phyloP scores from a whole-genome alignment of 306 rosid genomes.

The Hylodesmum podocarpum region DNA sequence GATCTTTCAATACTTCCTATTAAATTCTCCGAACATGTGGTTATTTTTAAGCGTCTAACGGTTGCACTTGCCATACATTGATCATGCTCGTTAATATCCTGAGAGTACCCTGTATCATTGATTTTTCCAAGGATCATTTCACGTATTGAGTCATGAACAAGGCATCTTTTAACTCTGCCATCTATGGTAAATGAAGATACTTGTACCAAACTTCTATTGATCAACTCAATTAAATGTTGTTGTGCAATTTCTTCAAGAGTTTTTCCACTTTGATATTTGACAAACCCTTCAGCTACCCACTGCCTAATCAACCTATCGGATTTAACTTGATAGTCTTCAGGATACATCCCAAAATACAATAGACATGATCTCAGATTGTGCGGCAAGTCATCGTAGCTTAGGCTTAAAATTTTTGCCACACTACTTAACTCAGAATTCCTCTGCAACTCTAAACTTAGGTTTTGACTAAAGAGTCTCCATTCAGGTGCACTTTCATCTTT shows the following conservation, averaged over 20 bases:
- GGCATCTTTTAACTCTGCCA: neutral
- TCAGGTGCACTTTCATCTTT: neutral
- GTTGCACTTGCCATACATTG: neutral
- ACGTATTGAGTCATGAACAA: neutral
- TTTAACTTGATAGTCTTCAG: neutral
- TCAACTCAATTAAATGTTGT: neutral
- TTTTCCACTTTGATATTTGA: neutral
- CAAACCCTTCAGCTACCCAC: constrained; percentile 8
- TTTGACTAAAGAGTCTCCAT: neutral
- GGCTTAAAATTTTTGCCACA: neutral
- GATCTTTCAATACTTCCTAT: no score
- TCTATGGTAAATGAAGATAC: neutral
- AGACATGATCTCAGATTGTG: neutral
- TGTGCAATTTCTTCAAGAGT: neutral
- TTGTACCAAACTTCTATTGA: constrained; percentile 21
- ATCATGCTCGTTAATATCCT: neutral
- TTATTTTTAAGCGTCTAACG: no score
- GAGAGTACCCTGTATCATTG: neutral
- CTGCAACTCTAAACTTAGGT: neutral
- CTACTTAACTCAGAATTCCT: neutral
- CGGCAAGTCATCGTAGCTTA: neutral
- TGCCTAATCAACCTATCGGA: neutral
- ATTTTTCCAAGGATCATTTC: neutral
- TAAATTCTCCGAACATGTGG: no score
- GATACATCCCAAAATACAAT: constrained; percentile 8